These are phyloP conservation scores for Trichoderma breve DNA, from an alignment of 2,329 filamentous ascomycete genomes.

Conservation along the genomic window DNA sequence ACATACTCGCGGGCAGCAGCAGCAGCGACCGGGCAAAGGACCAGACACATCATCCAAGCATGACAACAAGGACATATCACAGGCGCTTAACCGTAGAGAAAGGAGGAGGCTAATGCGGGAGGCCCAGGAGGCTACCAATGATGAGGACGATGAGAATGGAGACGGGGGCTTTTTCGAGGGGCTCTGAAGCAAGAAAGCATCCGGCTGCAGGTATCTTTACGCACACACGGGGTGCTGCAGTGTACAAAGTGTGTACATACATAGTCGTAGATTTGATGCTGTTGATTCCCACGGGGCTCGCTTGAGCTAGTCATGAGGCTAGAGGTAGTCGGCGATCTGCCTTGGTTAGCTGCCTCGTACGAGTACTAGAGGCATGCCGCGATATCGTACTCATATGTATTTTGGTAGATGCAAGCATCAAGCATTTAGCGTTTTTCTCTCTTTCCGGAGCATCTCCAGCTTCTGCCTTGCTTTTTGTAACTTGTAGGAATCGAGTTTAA, in stretches of 20 bases:
- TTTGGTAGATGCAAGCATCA: not conserved
- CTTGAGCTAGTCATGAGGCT: not conserved
- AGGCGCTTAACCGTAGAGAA: slow-evolving; percentile 37
- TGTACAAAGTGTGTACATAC: not conserved
- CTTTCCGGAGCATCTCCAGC: not conserved
- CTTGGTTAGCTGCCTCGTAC: not conserved
- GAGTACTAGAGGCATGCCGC: not conserved
- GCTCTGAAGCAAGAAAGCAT: not conserved
- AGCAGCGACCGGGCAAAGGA: slow-evolving; percentile 25
- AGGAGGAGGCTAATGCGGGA: slow-evolving; percentile 37
- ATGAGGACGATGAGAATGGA: slow-evolving; percentile 48
- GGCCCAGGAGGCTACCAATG: slow-evolving; percentile 30
- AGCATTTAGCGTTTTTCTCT: not conserved
- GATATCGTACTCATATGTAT: not conserved
- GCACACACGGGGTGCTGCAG: not conserved
- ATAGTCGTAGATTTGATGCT: not conserved
- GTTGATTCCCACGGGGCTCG: not conserved
- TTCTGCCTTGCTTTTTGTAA: not conserved
- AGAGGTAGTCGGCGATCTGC: not conserved
- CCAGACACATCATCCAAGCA: not conserved
- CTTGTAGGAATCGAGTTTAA: not conserved
- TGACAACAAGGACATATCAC: slow-evolving; percentile 26
- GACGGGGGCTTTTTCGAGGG: slow-evolving; percentile 60
- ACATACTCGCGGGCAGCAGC: slow-evolving; percentile 22
- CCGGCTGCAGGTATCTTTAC: not conserved